These are phyloP conservation scores for Blastobotrys illinoisensis DNA, from an alignment of 1,139 yeast species.

Conservation along the genomic window DNA sequence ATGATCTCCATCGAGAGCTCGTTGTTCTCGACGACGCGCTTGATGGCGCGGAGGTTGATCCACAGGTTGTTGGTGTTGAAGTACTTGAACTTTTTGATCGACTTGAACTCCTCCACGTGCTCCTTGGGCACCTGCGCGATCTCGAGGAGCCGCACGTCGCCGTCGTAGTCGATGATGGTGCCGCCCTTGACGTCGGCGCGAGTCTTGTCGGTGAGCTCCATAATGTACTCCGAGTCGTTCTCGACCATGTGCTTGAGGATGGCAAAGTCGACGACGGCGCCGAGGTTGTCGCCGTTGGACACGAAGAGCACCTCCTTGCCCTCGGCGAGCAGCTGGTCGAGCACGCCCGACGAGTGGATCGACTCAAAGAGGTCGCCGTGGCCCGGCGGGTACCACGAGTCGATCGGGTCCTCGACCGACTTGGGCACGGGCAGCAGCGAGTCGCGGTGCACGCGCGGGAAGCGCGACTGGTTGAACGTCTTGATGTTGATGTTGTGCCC, in stretches of 20 bases:
- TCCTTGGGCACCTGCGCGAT: constrained; percentile 99
- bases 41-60: constrained; percentile 92
- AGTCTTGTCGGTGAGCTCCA: constrained; percentile 98
- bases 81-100: constrained; percentile 94
- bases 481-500: constrained; percentile 94
- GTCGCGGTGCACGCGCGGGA: constrained; percentile 93
- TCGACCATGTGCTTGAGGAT: constrained; percentile 91
- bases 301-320: constrained; percentile 95
- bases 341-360: constrained; percentile 82
- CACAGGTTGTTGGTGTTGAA: constrained; percentile 97
- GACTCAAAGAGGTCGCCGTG: constrained; percentile 97
- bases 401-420: constrained; percentile 64
- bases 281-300: constrained; percentile 96
- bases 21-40: constrained; percentile 82
- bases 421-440: constrained; percentile 92
- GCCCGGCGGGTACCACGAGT: constrained; percentile 98
- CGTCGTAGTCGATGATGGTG: constrained; percentile 93
- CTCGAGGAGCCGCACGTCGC: constrained; percentile 88
- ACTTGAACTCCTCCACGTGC: constrained; percentile 96
- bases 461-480: constrained; percentile 95
- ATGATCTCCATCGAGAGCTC: constrained; percentile 87
- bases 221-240: constrained; percentile 86
- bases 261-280: constrained; percentile 94
- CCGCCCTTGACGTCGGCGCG: constrained; percentile 99
- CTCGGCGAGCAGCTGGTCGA: constrained; percentile 82